phyloP scores from a whole-genome alignment of 768 basidiomycete genomes.

The Cystofilobasidium bisporidii region DNA sequence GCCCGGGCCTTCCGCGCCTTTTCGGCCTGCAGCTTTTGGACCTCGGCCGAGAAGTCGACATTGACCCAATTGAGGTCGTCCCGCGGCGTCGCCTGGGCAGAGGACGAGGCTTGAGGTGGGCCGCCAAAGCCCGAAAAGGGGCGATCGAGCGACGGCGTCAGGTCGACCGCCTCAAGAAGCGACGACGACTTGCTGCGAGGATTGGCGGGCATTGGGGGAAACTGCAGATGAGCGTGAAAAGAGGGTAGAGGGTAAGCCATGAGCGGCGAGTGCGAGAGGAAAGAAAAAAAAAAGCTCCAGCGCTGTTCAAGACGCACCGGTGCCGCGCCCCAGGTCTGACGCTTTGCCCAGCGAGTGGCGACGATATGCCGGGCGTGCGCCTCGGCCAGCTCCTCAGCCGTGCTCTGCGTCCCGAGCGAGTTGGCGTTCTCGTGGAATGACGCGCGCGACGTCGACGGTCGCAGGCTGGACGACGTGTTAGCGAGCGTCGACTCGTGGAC shows the following conservation, averaged over 20 bases:
- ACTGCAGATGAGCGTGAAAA: no score
- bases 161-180: not conserved
- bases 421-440: not conserved
- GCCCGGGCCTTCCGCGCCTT: slow-evolving; percentile 40
- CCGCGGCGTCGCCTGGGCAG: not conserved
- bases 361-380: slow-evolving; percentile 40
- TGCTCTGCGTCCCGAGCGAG: not conserved
- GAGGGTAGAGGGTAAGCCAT: no score
- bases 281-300: no score
- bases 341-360: slow-evolving; percentile 42
- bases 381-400: slow-evolving; percentile 11
- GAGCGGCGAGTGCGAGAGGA: no score
- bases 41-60: slow-evolving; percentile 42
- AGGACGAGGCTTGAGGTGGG: not conserved
- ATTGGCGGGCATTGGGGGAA: not conserved
- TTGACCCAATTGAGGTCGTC: slow-evolving; percentile 44
- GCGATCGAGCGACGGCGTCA: not conserved
- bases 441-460: not conserved
- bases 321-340: slow-evolving; percentile 41
- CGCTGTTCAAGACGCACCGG: no score
- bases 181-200: not conserved
- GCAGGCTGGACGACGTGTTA: not conserved
- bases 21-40: slow-evolving; percentile 40
- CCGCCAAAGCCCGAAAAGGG: not conserved
- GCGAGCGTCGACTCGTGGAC: slow-evolving; percentile 21